These are phyloP conservation scores for Phytophthora cactorum DNA, from an alignment of 352 stramenopile species.

Conservation along the genomic window DNA sequence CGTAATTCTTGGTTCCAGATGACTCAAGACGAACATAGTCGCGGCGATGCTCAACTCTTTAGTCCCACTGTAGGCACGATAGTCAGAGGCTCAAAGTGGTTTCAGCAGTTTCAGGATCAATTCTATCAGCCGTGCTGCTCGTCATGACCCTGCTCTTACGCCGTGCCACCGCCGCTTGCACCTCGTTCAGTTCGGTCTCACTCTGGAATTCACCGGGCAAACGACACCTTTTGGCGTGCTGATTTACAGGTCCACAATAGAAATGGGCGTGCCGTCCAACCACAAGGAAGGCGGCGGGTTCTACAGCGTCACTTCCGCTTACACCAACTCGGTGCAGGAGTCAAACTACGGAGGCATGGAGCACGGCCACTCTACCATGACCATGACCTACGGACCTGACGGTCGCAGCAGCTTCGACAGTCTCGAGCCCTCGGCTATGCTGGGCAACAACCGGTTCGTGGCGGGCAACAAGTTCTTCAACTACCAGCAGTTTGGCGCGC, in stretches of 20 bases:
- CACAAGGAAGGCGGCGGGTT: conserved; percentile 38
- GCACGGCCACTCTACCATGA: conserved; percentile 33
- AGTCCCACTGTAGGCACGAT: conserved; percentile 17
- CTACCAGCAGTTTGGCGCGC: conserved; percentile 73
- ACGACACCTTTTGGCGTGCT: conserved; percentile 19
- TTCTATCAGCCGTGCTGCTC: conserved; percentile 15
- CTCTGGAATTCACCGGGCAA: conserved; percentile 31
- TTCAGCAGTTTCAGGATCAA: conserved; percentile 36
- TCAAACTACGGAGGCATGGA: conserved; percentile 35
- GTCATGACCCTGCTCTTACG: conserved; percentile 20
- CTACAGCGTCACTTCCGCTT: conserved; percentile 35
- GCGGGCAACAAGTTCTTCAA: conserved; percentile 79
- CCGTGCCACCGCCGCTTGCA: background rate
- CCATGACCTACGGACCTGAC: conserved; percentile 33
- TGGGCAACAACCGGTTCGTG: conserved; percentile 55
- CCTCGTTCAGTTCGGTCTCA: conserved; percentile 30
- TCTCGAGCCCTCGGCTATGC: conserved; percentile 32
- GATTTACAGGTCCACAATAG: conserved; percentile 6
- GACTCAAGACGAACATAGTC: conserved; percentile 5
- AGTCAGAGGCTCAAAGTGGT: conserved; percentile 26
- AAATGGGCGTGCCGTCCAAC: conserved; percentile 34
- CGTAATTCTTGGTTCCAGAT: conserved; percentile 18
- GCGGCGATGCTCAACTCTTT: conserved; percentile 13
- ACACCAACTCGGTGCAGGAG: conserved; percentile 37
- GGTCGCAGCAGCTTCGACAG: conserved; percentile 38